These are phyloP conservation scores for Wickerhamiella sergipiensis DNA, from an alignment of 805 yeast species.

Conservation along the genomic window DNA sequence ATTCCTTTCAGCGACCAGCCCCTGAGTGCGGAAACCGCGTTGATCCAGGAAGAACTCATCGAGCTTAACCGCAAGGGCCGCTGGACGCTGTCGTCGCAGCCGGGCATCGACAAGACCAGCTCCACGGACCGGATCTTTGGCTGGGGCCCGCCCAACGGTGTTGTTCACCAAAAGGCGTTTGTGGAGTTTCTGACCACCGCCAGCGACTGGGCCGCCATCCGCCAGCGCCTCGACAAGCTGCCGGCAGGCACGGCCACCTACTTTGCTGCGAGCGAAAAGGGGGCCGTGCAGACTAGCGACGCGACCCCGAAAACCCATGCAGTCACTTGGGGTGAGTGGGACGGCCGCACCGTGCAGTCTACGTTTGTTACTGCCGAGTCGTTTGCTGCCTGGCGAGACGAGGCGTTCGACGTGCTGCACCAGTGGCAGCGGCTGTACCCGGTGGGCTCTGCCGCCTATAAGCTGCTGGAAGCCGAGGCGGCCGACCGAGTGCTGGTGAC, in stretches of 20 bases:
- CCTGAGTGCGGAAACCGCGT: constrained; percentile 75
- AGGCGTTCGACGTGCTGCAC: constrained; percentile 78
- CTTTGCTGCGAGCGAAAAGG: constrained; percentile 50
- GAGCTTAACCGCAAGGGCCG: constrained; percentile 59
- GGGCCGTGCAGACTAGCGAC: constrained; percentile 41
- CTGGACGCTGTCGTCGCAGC: constrained; percentile 91
- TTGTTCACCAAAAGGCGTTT: constrained; percentile 84
- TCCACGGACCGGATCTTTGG: constrained; percentile 85
- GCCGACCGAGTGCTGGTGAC: constrained; percentile 66
- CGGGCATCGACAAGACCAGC: constrained; percentile 68
- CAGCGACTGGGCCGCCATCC: constrained; percentile 50
- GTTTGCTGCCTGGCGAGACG: constrained; percentile 92
- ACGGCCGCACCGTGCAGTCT: constrained; percentile 71
- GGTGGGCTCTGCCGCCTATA: constrained; percentile 35
- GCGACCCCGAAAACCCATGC: constrained; percentile 48
- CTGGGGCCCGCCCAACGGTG: constrained; percentile 92
- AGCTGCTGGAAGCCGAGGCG: constrained; percentile 47
- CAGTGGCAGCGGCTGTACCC: constrained; percentile 85
- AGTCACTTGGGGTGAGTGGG: constrained; percentile 97
- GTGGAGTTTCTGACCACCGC: constrained; percentile 79
- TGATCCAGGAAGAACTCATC: constrained; percentile 83
- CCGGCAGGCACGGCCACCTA: constrained; percentile 37
- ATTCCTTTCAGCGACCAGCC: constrained; percentile 90
- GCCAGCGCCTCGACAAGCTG: constrained; percentile 35
- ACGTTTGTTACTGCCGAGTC: constrained; percentile 88